Evolutionary conservation across 2,329 filamentous ascomycete species (phyloP), one percentile per base, ranked within the genome.

Genomic region (Capronia americana): DNA sequence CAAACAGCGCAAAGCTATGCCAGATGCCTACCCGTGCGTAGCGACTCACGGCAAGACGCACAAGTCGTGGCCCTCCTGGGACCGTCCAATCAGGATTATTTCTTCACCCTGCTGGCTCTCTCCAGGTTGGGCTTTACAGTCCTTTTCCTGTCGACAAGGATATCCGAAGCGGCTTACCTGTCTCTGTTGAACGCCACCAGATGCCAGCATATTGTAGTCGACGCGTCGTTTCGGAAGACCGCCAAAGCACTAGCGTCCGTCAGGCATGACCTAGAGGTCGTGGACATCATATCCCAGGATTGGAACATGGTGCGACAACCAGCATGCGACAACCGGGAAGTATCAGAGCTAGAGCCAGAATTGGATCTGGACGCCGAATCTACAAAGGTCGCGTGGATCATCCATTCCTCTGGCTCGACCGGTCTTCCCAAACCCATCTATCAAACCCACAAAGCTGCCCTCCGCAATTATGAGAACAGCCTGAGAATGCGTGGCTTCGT

Each of bases 41-140:
- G 12, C 32, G 32, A 34, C 32, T 34, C 32, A 1, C 32, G 32
- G 32, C 32, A 34, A 34, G 32, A 34, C 32, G 59, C 63, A 38
- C 30, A 46, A 14, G 63, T 65, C n/a, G 59, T 66, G 17, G 67
- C 60, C 8, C 57, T 69, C 3, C 67, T 69, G 4, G 68, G 68
- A 17, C 66, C 61, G 6, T 70, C 70, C 8, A 63, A 63, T 28
- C 56, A 70, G 23, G 70, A 70, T 24, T 66, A 65, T 12, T 51
- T 69, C 23, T 57, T 71, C 23, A 64, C 70, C 20, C 34, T 66
- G 12, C 51, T 87, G 53, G 86, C 84, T 0, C 71, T 88, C 56
- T 82, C 80, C 30, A 82, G 85, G 66, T 76, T 88, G 12, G 86
- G 86, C 8, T 85, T 85, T 75, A 82, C 84, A 0, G 78, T 82